phyloP scores from a whole-genome alignment of 345 rosid genomes.

The Populus deltoides region DNA sequence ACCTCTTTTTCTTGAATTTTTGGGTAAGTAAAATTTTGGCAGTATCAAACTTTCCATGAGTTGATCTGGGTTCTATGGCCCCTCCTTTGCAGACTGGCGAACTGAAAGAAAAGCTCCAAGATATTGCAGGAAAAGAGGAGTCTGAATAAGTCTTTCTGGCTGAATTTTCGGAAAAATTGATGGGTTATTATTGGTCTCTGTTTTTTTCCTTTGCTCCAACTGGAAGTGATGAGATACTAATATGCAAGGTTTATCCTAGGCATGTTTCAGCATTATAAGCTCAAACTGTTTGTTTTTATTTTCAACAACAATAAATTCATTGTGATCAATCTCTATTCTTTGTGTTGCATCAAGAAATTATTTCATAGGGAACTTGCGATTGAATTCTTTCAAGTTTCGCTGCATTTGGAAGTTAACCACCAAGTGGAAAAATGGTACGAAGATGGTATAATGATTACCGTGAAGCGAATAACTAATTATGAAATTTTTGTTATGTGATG shows the following conservation, averaged over 20 bases:
- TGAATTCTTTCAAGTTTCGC: too few relatives aligned
- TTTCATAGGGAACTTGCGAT: too few relatives aligned
- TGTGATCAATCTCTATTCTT: not conserved
- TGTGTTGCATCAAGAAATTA: too few relatives aligned
- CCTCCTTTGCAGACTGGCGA: slow-evolving; percentile 60
- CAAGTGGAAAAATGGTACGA: too few relatives aligned
- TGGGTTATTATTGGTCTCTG: not conserved
- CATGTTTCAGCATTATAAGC: not conserved
- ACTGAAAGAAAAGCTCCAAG: slow-evolving; percentile 78
- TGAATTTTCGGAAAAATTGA: not conserved
- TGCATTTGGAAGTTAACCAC: too few relatives aligned
- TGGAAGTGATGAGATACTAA: not conserved
- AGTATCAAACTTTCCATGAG: not conserved
- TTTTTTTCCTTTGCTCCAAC: not conserved
- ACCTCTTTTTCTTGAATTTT: not conserved
- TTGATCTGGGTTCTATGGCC: slow-evolving; percentile 4
- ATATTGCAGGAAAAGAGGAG: slow-evolving; percentile 23
- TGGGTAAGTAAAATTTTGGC: not conserved
- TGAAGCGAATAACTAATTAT: too few relatives aligned
- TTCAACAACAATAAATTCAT: not conserved
- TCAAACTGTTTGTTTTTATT: not conserved
- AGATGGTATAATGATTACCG: too few relatives aligned
- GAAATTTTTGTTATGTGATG: too few relatives aligned
- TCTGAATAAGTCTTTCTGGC: slow-evolving; percentile 5
- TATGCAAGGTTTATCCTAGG: not conserved